Conservation (phyloP, 176 grass and related monocot species). For the Oryza officinalis region DNA sequence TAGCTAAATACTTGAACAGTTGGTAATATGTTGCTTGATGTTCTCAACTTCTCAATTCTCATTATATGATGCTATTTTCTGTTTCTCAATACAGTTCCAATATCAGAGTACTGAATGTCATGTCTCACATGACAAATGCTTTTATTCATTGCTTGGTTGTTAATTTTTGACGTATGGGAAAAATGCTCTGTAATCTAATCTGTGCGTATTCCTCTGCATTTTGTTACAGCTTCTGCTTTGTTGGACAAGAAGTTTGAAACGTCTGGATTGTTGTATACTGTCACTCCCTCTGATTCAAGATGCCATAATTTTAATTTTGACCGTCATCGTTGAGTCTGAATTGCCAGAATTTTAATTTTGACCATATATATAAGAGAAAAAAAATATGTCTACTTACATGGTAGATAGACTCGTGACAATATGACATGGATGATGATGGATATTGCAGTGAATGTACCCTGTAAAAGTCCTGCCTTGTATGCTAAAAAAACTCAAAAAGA, state of each 20-base stretch:
- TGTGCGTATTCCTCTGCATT: not conserved
- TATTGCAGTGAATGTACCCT: too few species aligned
- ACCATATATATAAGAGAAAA: too few species aligned
- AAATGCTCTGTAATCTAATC: not conserved
- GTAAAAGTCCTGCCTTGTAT: too few species aligned
- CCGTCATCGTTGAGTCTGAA: too few species aligned
- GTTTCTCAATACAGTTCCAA: not conserved
- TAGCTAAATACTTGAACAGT: not conserved
- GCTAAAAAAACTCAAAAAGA: too few species aligned
- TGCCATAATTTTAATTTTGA: too few species aligned
- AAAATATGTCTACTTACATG: too few species aligned
- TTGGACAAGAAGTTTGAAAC: not conserved
- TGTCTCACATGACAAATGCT: not conserved
- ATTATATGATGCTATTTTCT: not conserved
- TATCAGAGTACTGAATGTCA: not conserved
- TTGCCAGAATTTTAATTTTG: too few species aligned
- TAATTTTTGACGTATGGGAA: not conserved
- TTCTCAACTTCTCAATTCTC: not conserved
- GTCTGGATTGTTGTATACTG: not conserved
- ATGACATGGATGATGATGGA: too few species aligned
- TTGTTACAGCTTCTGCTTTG: not conserved
- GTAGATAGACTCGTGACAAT: too few species aligned
- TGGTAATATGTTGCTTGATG: not conserved
- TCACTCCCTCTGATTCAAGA: not conserved
- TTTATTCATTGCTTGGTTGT: not conserved